A percentile compares a stretch with the other conserved stretches of the same genome.
Evolutionary conservation across 345 rosid genomes (phyloP).

Genomic region (Citrus unshiu): DNA sequence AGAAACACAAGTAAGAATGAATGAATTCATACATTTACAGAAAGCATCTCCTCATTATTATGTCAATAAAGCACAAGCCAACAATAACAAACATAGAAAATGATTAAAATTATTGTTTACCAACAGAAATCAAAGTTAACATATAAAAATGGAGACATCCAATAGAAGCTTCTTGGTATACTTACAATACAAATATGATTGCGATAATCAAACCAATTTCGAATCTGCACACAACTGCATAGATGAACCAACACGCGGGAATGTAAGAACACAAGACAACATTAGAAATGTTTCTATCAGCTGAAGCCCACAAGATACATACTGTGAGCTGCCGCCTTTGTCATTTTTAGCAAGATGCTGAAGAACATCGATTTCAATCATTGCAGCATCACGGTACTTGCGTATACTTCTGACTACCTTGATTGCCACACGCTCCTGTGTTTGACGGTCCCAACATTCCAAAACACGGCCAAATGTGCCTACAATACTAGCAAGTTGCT

Average conservation of each 20-base stretch:
- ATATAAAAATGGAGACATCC: neutral
- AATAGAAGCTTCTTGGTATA: conserved; percentile 21
- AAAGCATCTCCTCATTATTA: neutral
- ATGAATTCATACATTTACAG: neutral
- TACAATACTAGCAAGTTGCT: conserved; percentile 74
- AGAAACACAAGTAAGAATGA: neutral
- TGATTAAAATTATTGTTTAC: conserved; percentile 4
- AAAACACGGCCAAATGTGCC: conserved; percentile 87
- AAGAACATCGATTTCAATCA: conserved; percentile 72
- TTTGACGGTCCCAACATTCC: conserved; percentile 84
- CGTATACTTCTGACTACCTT: conserved; percentile 60
- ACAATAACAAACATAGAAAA: conserved; percentile 15
- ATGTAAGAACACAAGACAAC: neutral
- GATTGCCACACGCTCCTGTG: conserved; percentile 60
- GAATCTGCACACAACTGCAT: conserved; percentile 73
- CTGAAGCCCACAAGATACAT: conserved; percentile 17
- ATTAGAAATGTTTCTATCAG: conserved; percentile 14
- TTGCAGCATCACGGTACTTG: conserved; percentile 72
- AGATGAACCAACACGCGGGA: conserved; percentile 10
- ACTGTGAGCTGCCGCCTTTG: conserved; percentile 52
- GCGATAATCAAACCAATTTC: conserved; percentile 71
- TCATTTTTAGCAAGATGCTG: conserved; percentile 53
- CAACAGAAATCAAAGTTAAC: neutral
- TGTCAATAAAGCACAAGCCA: conserved; percentile 4
- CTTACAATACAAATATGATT: conserved; percentile 78